phyloP scores from a whole-genome alignment of 1,284 basidiomycete species.

The Tilletia setariae region DNA sequence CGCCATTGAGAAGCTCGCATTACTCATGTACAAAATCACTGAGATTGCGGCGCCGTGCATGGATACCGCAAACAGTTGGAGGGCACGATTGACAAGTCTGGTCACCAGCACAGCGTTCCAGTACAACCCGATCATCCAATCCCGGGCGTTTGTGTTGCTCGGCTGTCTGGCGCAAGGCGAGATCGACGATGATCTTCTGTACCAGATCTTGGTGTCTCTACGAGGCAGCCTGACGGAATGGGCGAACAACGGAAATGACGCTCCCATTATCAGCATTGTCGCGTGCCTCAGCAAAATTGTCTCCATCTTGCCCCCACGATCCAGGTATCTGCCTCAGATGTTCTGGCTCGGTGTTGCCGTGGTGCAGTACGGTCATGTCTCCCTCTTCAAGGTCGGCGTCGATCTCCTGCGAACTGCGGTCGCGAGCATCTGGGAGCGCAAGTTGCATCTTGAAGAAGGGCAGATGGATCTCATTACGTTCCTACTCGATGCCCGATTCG shows the following conservation, averaged over 20 bases:
- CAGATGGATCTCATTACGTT: slow-evolving; percentile 33
- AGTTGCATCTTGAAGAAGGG: slow-evolving; percentile 31
- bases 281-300: slow-evolving; percentile 49
- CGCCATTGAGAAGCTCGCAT: slow-evolving; percentile 41
- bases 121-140: slow-evolving; percentile 81
- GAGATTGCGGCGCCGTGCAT: slow-evolving; percentile 42
- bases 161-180: slow-evolving; percentile 68
- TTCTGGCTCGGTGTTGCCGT: slow-evolving; percentile 49
- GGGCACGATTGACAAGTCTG: slow-evolving; percentile 86
- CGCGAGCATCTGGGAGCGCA: slow-evolving; percentile 34
- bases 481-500: slow-evolving; percentile 41
- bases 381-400: slow-evolving; percentile 45
- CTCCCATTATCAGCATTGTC: slow-evolving; percentile 51
- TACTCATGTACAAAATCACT: slow-evolving; percentile 40
- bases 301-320: slow-evolving; percentile 40
- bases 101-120: slow-evolving; percentile 91
- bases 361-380: slow-evolving; percentile 45
- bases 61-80: slow-evolving; percentile 84
- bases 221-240: slow-evolving; percentile 47
- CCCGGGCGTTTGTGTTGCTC: slow-evolving; percentile 80
- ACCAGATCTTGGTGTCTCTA: slow-evolving; percentile 78
- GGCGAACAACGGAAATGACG: slow-evolving; percentile 40
- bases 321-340: slow-evolving; percentile 48
- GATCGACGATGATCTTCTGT: slow-evolving; percentile 79
- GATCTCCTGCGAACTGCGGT: slow-evolving; percentile 43